Conservation (phyloP, 164 flowering plant genomes). For the Brasenia schreberi region DNA sequence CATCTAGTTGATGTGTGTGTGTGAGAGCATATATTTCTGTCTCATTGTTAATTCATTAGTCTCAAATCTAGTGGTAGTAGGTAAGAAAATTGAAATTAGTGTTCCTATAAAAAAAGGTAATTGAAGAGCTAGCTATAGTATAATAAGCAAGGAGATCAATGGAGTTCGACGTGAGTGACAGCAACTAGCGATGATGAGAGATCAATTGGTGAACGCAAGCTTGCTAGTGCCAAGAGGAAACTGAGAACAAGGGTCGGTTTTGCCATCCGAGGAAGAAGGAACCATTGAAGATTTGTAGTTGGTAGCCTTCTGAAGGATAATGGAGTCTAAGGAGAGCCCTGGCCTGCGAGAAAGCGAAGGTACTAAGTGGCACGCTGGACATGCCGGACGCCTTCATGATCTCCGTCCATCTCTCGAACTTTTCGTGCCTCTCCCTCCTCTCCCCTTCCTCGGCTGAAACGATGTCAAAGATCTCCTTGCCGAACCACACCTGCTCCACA, state of each 20-base stretch:
- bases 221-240: constrained; percentile 76
- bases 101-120: neutral
- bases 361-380: constrained; percentile 42
- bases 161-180: neutral
- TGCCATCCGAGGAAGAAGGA: constrained; percentile 81
- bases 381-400: constrained; percentile 55
- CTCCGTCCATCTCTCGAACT: constrained; percentile 63
- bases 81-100: neutral
- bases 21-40: no score
- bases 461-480: constrained; percentile 58
- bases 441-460: constrained; percentile 42
- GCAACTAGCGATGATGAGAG: neutral
- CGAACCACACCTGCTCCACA: constrained; percentile 78
- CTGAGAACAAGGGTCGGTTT: constrained; percentile 68
- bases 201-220: neutral
- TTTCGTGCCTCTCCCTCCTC: constrained; percentile 42
- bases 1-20: no score
- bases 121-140: neutral
- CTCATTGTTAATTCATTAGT: no score
- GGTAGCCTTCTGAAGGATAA: constrained; percentile 90
- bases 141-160: neutral
- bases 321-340: constrained; percentile 78
- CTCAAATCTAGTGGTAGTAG: neutral
- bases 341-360: constrained; percentile 79
- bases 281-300: constrained; percentile 36